Evolutionary conservation across 257 asterid species (phyloP), one percentile per base, ranked within the genome.

Genomic region (Penstemon barbatus): DNA sequence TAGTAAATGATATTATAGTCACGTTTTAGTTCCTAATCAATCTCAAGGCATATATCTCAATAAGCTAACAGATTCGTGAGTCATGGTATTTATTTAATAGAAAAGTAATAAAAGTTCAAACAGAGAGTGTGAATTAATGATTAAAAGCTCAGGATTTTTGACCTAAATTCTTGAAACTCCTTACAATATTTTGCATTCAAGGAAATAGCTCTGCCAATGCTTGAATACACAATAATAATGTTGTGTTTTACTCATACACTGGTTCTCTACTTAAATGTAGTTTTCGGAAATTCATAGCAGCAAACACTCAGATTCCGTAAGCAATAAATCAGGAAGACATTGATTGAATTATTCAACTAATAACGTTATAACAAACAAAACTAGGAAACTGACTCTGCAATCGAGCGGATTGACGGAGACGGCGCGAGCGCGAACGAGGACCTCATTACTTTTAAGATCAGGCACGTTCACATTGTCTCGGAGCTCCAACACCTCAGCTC

Each of bases 321-420:
- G 25, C 25, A 33, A 18, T 8, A 51, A 7, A 25, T 52, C 33
- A 25, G 33, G 33, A 25, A 25, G 33, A 25, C 33, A 25, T 25
- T 25, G 33, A 25, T 25, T 25, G 33, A 25, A 1, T 25, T 25
- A 25, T 25, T 25, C 33, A 25, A 25, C 33, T 25, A 25, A 25
- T 25, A 25, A 25, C 33, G 18, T 15, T 15, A 15, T 15, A 15
- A 15, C 2, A 25, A 25, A 25, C 9, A 49, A 37, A 8, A 66
- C 3, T 6, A 13, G 64, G 11, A 54, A 72, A 82, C 98, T 77
- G 36, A 91, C 97, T 74, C 95, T 81, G 65, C 84, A 75, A 77
- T 94, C 98, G 74, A 94, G 97, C 63, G 98, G 99, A 81, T 94
- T 94, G 79, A 91, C 80, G 4, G 99, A 91, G 78, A 94, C 95